Conservation (phyloP, 169 alveolate species). For the Eimeria falciformis region DNA sequence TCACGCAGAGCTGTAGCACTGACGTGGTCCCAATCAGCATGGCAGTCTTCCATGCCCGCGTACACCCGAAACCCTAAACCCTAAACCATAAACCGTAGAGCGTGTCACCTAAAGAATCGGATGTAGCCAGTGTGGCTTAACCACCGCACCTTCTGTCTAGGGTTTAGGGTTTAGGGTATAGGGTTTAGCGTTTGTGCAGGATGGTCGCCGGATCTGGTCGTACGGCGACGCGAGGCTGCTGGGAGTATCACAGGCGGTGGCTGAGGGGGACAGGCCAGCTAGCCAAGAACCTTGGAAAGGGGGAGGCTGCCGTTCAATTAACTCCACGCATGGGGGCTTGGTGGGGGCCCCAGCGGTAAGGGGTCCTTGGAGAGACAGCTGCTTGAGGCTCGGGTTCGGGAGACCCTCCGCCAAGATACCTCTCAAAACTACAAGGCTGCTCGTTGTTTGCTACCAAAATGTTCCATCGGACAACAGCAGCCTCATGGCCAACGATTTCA, state of each 20-base stretch:
- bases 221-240: conserved; percentile 14
- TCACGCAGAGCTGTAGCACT: conserved; percentile 27
- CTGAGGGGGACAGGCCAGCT: conserved; percentile 16
- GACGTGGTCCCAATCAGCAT: conserved; percentile 48
- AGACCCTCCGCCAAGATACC: background rate
- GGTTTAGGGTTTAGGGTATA: background rate
- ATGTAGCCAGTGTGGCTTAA: too few relatives aligned
- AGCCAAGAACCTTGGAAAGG: conserved; percentile 33
- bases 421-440: background rate
- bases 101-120: background rate
- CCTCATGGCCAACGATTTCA: conserved; percentile 27
- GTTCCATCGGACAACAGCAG: conserved; percentile 28
- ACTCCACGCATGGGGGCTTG: background rate
- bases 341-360: conserved; percentile 33
- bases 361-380: conserved; percentile 62
- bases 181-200: conserved; percentile 20
- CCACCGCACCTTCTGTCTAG: background rate
- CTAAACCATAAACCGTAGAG: too few relatives aligned
- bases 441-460: conserved; percentile 46
- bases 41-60: conserved; percentile 48
- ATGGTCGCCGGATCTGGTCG: conserved; percentile 53
- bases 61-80: background rate
- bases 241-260: conserved; percentile 27
- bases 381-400: conserved; percentile 14
- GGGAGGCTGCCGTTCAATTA: conserved; percentile 6